Evolutionary conservation across 2,329 filamentous ascomycete genomes (phyloP), one percentile per base, ranked within the genome.

Genomic region (Sporothrix curviconia): DNA sequence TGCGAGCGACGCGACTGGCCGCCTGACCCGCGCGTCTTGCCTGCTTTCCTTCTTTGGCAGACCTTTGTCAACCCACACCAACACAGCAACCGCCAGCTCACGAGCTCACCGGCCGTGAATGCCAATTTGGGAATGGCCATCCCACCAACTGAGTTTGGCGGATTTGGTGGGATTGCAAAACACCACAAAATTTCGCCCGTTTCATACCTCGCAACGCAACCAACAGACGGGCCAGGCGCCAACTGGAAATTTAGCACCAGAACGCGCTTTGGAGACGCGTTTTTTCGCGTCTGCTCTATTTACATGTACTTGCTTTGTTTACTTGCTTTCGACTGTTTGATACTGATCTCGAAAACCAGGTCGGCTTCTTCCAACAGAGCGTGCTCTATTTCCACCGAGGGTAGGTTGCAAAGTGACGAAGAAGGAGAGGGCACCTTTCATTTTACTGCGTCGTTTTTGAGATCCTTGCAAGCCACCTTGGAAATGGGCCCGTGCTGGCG

Each of bases 181-280:
- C 19, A 25, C 8, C 12, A 36, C 7, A 22, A 47, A 6, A 7
- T 11, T 50, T 37, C 25, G 30, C 17, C 32, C 19, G 36, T 36
- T 50, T 50, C 14, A 52, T 40, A 52, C 49, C 49, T 36, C 49
- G 49, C 49, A 40, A n/a, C n/a, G 15, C 24, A 30, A 32, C 28
- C 32, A 32, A 22, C 28, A 32, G 22, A 39, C 49, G 34, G 49
- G 28, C 49, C 15, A 9, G 34, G 36, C 36, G 50, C 50, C 50
- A 53, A 42, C 36, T 32, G 50, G 49, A 53, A 34, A 53, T 42
- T 53, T n/a, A 42, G 50, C 50, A 52, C 49, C 47, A 42, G 14
- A 54, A 54, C 51, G 51, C 51, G 51, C 24, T 19, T 39, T n/a
- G n/a, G n/a, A 17, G 28, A 54, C 51, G 51, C 51, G 51, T 34